phyloP scores from a whole-genome alignment of 2,329 filamentous ascomycete species.

The Cercospora brassicicola region DNA sequence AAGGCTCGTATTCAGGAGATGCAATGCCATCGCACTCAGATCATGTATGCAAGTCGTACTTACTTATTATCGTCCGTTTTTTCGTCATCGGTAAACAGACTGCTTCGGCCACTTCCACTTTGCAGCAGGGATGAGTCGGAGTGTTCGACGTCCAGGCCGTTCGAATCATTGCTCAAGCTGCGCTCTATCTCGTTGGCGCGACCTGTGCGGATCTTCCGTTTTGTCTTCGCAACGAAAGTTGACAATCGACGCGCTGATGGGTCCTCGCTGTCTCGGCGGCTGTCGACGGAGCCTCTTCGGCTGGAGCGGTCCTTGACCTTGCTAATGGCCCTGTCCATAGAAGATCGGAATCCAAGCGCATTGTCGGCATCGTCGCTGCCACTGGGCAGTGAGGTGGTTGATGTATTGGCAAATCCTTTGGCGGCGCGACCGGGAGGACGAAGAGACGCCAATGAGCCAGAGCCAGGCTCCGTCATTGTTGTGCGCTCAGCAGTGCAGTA shows the following conservation, averaged over 20 bases:
- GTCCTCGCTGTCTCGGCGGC: conserved; percentile 44
- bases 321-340: conserved; percentile 45
- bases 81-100: conserved; percentile 53
- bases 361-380: conserved; percentile 32
- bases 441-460: neutral
- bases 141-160: conserved; percentile 23
- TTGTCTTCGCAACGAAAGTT: conserved; percentile 44
- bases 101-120: conserved; percentile 50
- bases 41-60: conserved; percentile 23
- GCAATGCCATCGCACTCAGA: neutral
- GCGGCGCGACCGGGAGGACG: conserved; percentile 28
- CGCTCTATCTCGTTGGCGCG: conserved; percentile 18
- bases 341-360: conserved; percentile 33
- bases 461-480: neutral
- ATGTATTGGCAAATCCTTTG: conserved; percentile 32
- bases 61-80: conserved; percentile 46
- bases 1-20: neutral
- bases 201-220: conserved; percentile 30
- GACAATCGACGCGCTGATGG: conserved; percentile 49
- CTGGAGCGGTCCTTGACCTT: conserved; percentile 40
- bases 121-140: conserved; percentile 41
- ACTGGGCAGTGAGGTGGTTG: conserved; percentile 34
- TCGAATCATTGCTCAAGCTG: conserved; percentile 42
- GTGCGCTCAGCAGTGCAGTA: neutral
- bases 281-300: conserved; percentile 42